phyloP scores from a whole-genome alignment of 495 filamentous ascomycete genomes.

The Penicillium canariense region DNA sequence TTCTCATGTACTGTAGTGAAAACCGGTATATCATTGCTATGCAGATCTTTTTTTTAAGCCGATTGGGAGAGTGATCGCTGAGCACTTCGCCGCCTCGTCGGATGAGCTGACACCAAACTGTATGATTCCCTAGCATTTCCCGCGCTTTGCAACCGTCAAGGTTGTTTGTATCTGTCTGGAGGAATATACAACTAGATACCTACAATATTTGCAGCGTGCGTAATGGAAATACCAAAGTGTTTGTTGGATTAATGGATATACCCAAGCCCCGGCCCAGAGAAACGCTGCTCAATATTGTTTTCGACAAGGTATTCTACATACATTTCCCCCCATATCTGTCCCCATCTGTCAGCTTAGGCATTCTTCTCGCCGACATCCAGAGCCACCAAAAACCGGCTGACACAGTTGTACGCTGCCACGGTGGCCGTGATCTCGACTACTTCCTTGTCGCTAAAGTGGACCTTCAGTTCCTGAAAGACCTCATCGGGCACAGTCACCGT shows the following conservation, averaged over 20 bases:
- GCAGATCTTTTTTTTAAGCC: neutral
- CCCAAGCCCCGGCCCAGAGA: neutral
- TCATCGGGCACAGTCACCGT: conserved; percentile 59
- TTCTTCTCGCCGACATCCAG: conserved; percentile 71
- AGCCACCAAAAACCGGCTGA: conserved; percentile 80
- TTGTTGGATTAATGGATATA: neutral
- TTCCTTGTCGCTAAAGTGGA: conserved; percentile 61
- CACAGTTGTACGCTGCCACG: conserved; percentile 82
- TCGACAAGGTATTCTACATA: neutral
- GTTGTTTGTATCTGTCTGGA: too few species aligned
- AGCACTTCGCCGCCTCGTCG: too few species aligned
- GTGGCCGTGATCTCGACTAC: conserved; percentile 77
- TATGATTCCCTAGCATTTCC: too few species aligned
- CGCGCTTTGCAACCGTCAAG: too few species aligned
- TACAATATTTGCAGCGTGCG: neutral
- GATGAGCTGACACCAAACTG: too few species aligned
- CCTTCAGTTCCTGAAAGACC: conserved; percentile 60
- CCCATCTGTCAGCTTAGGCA: too few species aligned
- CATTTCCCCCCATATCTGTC: neutral
- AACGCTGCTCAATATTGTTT: neutral
- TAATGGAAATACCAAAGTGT: neutral
- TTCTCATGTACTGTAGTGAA: too few species aligned
- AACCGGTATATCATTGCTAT: neutral
- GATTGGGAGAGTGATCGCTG: too few species aligned
- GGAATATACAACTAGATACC: too few species aligned